These are phyloP conservation scores for Passalora sequoiae DNA, from an alignment of 2,329 filamentous ascomycete genomes.

Conservation along the genomic window DNA sequence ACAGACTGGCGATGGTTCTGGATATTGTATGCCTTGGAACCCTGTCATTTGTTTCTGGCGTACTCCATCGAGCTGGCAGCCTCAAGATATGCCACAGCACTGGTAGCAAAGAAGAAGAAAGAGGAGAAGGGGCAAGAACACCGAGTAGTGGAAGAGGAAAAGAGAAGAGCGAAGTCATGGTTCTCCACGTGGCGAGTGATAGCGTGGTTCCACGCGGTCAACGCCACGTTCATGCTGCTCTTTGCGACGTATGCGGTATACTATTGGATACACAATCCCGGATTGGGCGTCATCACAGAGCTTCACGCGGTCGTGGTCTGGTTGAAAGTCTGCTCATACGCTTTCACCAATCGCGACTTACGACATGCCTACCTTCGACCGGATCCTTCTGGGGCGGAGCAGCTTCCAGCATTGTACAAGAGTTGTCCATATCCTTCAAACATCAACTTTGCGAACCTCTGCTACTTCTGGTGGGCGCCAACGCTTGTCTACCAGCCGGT, in stretches of 20 bases:
- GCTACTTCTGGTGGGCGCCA: conserved; percentile 97
- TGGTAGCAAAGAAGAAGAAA: conserved; percentile 53
- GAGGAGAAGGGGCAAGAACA: conserved; percentile 30
- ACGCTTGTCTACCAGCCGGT: conserved; percentile 95
- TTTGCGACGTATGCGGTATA: conserved; percentile 84
- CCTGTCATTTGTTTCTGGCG: conserved; percentile 83
- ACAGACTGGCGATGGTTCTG: conserved; percentile 28
- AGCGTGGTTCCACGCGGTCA: conserved; percentile 69
- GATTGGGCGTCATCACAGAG: conserved; percentile 87
- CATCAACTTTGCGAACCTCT: conserved; percentile 79
- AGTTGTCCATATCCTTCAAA: conserved; percentile 84
- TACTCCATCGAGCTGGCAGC: conserved; percentile 84
- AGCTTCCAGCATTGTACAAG: conserved; percentile 75
- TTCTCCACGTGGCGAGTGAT: conserved; percentile 68
- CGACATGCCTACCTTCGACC: conserved; percentile 71
- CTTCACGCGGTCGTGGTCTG: conserved; percentile 91
- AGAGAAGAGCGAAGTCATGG: conserved; percentile 20
- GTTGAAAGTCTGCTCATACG: conserved; percentile 93
- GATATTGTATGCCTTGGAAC: conserved; percentile 78
- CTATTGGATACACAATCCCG: conserved; percentile 83
- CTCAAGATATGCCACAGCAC: conserved; percentile 68
- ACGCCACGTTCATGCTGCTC: conserved; percentile 73
- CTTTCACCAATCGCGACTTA: conserved; percentile 91
- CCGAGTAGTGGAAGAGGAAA: conserved; percentile 52
- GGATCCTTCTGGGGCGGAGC: conserved; percentile 65